phyloP scores from a whole-genome alignment of 345 rosid genomes.

The Viola odorata region DNA sequence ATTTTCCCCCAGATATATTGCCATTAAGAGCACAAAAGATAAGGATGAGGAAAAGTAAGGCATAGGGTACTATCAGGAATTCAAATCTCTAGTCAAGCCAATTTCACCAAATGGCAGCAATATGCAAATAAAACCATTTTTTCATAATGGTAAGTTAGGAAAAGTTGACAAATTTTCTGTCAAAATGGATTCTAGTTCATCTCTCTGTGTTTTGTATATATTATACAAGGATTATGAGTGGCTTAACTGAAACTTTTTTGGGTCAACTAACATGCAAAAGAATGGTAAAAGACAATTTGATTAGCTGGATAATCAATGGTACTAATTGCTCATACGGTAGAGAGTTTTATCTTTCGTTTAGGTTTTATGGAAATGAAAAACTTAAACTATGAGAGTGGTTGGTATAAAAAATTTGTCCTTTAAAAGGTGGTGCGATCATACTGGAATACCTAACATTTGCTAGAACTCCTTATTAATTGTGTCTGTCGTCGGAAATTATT shows the following conservation, averaged over 20 bases:
- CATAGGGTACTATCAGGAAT: not conserved
- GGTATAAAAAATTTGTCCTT: no score
- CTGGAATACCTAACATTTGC: no score
- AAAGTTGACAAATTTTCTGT: not conserved
- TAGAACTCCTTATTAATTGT: not conserved
- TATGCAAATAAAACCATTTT: not conserved
- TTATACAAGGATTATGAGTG: not conserved
- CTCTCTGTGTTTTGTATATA: not conserved
- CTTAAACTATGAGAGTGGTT: no score
- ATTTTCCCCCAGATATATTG: not conserved
- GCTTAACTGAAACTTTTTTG: not conserved
- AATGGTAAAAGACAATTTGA: not conserved
- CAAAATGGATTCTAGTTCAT: not conserved
- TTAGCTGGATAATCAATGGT: not conserved
- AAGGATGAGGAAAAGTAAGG: not conserved
- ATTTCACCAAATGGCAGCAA: not conserved
- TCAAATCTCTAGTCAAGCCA: not conserved
- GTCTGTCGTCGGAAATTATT: no score
- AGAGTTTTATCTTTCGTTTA: not conserved
- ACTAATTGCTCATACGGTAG: not conserved
- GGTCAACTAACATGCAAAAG: not conserved
- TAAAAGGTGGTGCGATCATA: no score
- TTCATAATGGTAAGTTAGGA: not conserved
- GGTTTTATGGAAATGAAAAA: not conserved
- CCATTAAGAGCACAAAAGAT: not conserved